phyloP scores from a whole-genome alignment of 192 early-diverging fungal species.

The Linnemannia exigua region DNA sequence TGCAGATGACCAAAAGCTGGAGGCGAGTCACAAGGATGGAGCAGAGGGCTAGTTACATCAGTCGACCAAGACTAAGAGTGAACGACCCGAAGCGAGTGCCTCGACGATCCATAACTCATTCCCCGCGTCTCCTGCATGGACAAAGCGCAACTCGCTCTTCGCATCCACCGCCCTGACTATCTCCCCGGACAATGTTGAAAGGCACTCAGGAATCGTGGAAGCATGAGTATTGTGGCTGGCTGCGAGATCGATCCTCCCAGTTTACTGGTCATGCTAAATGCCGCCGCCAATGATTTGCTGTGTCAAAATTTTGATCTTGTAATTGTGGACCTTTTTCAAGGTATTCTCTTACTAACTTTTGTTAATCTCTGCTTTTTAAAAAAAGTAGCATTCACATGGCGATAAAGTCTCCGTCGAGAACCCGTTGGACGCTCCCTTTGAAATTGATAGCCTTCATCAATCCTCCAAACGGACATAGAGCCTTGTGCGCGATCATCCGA shows the following conservation, averaged over 20 bases:
- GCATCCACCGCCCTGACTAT: constrained; percentile 20
- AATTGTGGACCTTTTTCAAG: too few relatives aligned
- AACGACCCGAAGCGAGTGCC: background rate
- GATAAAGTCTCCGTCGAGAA: too few relatives aligned
- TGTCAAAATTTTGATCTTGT: too few relatives aligned
- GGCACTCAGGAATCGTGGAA: constrained; percentile 47
- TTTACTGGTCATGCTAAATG: background rate
- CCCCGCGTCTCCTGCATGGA: constrained; percentile 7
- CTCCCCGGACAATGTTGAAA: constrained; percentile 43
- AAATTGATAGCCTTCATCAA: too few relatives aligned
- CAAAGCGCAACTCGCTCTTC: too few relatives aligned
- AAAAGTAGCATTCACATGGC: too few relatives aligned
- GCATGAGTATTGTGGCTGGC: constrained; percentile 53
- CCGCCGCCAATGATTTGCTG: too few relatives aligned
- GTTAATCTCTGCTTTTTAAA: too few relatives aligned
- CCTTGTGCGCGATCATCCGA: too few relatives aligned
- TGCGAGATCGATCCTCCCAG: constrained; percentile 36
- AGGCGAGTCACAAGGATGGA: background rate
- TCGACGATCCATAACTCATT: constrained; percentile 30
- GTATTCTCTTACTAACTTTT: too few relatives aligned
- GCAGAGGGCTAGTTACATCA: constrained; percentile 7
- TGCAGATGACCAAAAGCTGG: constrained; percentile 20
- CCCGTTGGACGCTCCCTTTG: too few relatives aligned
- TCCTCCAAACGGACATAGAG: too few relatives aligned
- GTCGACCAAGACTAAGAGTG: background rate